phyloP scores from a whole-genome alignment of 2,329 filamentous ascomycete genomes.

The Parastagonospora avenae region DNA sequence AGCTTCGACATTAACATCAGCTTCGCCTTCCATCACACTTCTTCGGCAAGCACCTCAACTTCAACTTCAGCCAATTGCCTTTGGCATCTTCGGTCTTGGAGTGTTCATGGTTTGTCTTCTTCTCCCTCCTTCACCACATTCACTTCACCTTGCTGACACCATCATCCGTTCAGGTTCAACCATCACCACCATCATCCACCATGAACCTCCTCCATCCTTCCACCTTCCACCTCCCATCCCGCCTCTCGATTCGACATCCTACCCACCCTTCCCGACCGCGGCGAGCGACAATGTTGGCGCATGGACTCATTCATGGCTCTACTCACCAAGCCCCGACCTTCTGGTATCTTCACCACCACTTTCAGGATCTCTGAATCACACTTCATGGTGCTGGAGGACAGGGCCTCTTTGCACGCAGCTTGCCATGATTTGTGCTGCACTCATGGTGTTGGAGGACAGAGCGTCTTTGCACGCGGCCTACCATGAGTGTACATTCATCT shows the following conservation, averaged over 20 bases:
- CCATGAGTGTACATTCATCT: neutral
- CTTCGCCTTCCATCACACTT: neutral
- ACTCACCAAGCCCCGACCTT: neutral
- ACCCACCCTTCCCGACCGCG: neutral
- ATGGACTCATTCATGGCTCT: conserved; percentile 1
- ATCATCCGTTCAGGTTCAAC: no score
- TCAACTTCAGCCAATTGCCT: neutral
- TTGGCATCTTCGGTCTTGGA: neutral
- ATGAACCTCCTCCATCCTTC: neutral
- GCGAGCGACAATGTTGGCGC: conserved; percentile 4
- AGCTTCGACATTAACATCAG: neutral
- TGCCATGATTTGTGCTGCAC: neutral
- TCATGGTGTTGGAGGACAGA: conserved; percentile 1
- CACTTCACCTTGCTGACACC: neutral
- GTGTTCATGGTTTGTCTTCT: neutral
- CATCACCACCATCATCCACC: no score
- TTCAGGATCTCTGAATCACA: conserved; percentile 1
- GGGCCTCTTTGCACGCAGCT: conserved; percentile 2
- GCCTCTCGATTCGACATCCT: neutral
- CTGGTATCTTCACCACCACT: neutral
- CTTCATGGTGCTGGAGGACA: neutral
- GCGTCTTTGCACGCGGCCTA: conserved; percentile 3
- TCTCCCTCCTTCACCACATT: neutral
- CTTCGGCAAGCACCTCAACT: neutral
- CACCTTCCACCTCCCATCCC: neutral